Percentiles rank a stretch among this genome's conserved stretches.
phyloP scores from a whole-genome alignment of 2,329 filamentous ascomycete genomes.

The Sordariomycetes sp. region DNA sequence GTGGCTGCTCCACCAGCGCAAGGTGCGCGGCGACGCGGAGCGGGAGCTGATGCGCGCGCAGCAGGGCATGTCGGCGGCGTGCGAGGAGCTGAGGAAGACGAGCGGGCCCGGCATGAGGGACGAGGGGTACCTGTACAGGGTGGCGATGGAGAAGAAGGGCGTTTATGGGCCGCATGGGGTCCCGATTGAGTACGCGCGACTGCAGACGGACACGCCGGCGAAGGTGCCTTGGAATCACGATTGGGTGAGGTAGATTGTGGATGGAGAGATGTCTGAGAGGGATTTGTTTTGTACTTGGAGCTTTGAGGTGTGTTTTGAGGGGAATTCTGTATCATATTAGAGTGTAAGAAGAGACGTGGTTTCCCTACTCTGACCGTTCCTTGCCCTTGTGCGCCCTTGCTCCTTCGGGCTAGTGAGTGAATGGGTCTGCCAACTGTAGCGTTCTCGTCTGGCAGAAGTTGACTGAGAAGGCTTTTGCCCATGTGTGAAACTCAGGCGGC shows the following conservation, averaged over 20 bases:
- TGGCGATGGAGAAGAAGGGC: constrained; percentile 85
- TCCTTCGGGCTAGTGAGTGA: no score
- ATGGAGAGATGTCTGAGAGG: background rate
- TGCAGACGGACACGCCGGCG: constrained; percentile 74
- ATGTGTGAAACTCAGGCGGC: no score
- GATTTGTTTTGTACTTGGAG: no score
- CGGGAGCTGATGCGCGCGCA: constrained; percentile 69
- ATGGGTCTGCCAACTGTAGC: no score
- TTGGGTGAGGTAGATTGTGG: constrained; percentile 58
- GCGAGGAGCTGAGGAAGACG: constrained; percentile 66
- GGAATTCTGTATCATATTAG: no score
- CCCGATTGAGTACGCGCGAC: constrained; percentile 83
- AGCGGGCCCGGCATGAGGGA: constrained; percentile 45
- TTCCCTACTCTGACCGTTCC: no score
- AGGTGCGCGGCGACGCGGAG: constrained; percentile 53
- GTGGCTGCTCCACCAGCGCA: constrained; percentile 71
- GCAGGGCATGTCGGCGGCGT: constrained; percentile 73
- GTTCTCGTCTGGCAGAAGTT: no score
- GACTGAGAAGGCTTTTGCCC: no score
- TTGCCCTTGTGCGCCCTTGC: no score
- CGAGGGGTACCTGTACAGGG: constrained; percentile 68
- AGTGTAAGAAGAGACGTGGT: no score
- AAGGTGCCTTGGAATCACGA: constrained; percentile 82
- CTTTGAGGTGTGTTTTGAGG: no score
- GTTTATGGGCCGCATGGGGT: constrained; percentile 62